phyloP scores from a whole-genome alignment of 768 basidiomycete genomes.

The Pisolithus microcarpus region DNA sequence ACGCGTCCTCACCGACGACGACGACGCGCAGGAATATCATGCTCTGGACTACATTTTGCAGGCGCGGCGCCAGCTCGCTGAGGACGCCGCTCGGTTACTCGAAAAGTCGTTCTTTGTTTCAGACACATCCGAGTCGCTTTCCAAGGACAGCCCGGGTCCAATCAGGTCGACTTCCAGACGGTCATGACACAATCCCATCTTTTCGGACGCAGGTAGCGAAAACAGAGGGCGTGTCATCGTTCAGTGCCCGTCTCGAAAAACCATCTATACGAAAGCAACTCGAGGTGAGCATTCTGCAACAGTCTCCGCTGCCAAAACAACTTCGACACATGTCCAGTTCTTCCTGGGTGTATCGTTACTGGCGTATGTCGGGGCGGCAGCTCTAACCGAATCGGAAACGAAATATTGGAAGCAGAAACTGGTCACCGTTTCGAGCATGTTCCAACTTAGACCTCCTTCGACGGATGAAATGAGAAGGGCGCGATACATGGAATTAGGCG shows the following conservation, averaged over 20 bases:
- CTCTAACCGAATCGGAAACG: slow-evolving; percentile 50
- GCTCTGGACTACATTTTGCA: slow-evolving; percentile 16
- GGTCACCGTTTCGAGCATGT: slow-evolving; percentile 6
- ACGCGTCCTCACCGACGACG: neutral
- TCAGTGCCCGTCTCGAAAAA: slow-evolving; percentile 39
- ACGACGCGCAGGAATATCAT: slow-evolving; percentile 4
- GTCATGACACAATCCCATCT: slow-evolving; percentile 12
- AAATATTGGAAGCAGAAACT: slow-evolving; percentile 44
- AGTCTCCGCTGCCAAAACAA: slow-evolving; percentile 16
- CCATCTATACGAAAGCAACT: slow-evolving; percentile 50
- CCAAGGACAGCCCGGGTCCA: slow-evolving; percentile 18
- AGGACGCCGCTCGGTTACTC: slow-evolving; percentile 6
- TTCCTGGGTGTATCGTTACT: slow-evolving; percentile 38
- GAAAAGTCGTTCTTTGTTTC: slow-evolving; percentile 16
- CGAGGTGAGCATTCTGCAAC: slow-evolving; percentile 34
- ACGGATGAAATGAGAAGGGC: slow-evolving; percentile 46
- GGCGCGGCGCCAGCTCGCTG: slow-evolving; percentile 15
- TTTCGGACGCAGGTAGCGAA: slow-evolving; percentile 32
- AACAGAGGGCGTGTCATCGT: slow-evolving; percentile 29
- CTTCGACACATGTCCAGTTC: slow-evolving; percentile 35
- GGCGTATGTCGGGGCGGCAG: slow-evolving; percentile 42
- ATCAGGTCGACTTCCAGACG: slow-evolving; percentile 1
- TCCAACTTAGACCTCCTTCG: slow-evolving; percentile 18
- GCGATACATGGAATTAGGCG: slow-evolving; percentile 42
- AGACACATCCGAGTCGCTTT: slow-evolving; percentile 14